A percentile compares a stretch with the other conserved stretches of the same genome.
phyloP scores from a whole-genome alignment of 1,139 yeast species.

The Zygoascus hellenicus region DNA sequence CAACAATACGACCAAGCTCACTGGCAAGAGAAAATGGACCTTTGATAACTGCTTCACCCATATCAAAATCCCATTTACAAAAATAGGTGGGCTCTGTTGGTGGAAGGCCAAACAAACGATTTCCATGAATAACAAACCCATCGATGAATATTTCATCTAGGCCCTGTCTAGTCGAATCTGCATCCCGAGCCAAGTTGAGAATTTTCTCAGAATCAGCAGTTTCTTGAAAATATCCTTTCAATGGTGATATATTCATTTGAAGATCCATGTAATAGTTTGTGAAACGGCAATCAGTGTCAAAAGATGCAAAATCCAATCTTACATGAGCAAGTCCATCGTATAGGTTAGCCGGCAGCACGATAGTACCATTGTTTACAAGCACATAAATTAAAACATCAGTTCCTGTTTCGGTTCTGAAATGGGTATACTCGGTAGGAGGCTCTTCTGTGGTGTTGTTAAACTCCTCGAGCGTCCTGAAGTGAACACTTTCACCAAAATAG shows the following conservation, averaged over 20 bases:
- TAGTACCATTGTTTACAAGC: slow-evolving; percentile 60
- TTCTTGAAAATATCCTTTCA: slow-evolving; percentile 27
- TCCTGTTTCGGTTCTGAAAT: slow-evolving; percentile 56
- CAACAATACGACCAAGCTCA: slow-evolving; percentile 41
- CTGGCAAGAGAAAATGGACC: slow-evolving; percentile 47
- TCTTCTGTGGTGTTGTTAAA: slow-evolving; percentile 38
- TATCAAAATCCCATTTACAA: slow-evolving; percentile 82
- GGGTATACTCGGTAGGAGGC: slow-evolving; percentile 8
- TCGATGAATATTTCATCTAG: slow-evolving; percentile 46
- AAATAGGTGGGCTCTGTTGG: slow-evolving; percentile 82
- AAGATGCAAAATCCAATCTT: slow-evolving; percentile 55
- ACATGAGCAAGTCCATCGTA: slow-evolving; percentile 55
- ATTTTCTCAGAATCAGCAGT: slow-evolving; percentile 21
- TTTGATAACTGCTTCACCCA: slow-evolving; percentile 53
- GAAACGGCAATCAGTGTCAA: slow-evolving; percentile 75
- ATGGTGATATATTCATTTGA: slow-evolving; percentile 36
- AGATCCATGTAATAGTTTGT: slow-evolving; percentile 86
- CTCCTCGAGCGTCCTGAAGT: slow-evolving; percentile 82
- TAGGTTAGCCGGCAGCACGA: slow-evolving; percentile 65
- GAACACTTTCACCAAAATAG: slow-evolving; percentile 82
- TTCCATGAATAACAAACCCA: slow-evolving; percentile 71
- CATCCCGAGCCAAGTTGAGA: slow-evolving; percentile 22
- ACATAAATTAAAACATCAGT: slow-evolving; percentile 70
- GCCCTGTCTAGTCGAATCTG: neutral
- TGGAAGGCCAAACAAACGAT: slow-evolving; percentile 87